Conservation (phyloP, 306 rosid genomes). For the Hippophae rhamnoides region DNA sequence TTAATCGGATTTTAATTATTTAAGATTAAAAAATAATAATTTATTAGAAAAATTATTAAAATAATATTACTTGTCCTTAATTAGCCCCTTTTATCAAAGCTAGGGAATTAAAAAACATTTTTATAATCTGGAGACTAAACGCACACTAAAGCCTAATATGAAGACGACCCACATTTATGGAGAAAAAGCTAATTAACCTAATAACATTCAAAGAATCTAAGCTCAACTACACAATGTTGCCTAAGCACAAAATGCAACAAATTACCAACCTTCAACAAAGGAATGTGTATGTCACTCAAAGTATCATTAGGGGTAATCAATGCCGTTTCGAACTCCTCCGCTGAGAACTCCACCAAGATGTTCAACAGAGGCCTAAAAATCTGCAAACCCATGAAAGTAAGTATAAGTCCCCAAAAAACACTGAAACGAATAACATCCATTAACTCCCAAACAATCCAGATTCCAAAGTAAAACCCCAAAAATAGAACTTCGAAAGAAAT, state of each 20-base stretch:
- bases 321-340: slow-evolving; percentile 93
- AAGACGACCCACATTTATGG: no score
- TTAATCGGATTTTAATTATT: no score
- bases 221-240: neutral
- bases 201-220: neutral
- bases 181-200: no score
- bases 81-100: no score
- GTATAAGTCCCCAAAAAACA: slow-evolving; percentile 22
- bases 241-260: slow-evolving; percentile 2
- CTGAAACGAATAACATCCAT: neutral
- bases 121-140: no score
- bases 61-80: no score
- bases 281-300: slow-evolving; percentile 87
- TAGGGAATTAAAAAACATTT: no score
- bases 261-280: slow-evolving; percentile 80
- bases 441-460: neutral
- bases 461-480: slow-evolving; percentile 7
- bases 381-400: slow-evolving; percentile 29
- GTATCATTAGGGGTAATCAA: slow-evolving; percentile 83
- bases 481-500: slow-evolving; percentile 15
- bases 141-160: no score
- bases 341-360: slow-evolving; percentile 74
- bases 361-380: slow-evolving; percentile 78
- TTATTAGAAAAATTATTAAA: no score
- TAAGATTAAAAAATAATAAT: no score